Base-by-base conservation (phyloP, 345 rosid genomes). In the Populus nigra region DNA sequence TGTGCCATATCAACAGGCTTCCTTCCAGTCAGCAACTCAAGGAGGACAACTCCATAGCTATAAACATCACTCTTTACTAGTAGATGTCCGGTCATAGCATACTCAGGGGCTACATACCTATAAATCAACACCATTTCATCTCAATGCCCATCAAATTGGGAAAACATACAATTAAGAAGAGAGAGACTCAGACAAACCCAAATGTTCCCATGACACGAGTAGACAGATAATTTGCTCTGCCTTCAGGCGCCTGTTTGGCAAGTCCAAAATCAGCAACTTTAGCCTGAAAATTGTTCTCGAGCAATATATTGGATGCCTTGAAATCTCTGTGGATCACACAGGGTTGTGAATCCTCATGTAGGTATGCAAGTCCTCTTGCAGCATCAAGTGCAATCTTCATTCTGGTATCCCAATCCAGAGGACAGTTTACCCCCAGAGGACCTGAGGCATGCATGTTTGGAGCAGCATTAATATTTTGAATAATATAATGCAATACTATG, bases 341-440 rank as follows among this genome's bases (percentile, higher is more conserved):
- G 12, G 99, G 98, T 73, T 96, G 99, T 7, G 99, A 93, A 88
- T 96, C 99, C 89, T 96, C 98, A 43, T 96, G 99, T 57, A 96
- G 87, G 85, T 96, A 96, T 2, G 98, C 92, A 78, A 92, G 97
- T 76, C 98, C 99, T 88, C 98, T 91, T 23, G 99, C 99, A 74
- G 98, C 97, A 88, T 96, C 99, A 78, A 96, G 98, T 62, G 99
- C 99, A 79, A 96, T 93, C 88, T 93, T 96, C 98, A 96, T 96
- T 84, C 98, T 88, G 20, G 95, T 90, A 76, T 93, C 99, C 99
- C 99, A 96, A 75, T 92, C 94, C 81, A 96, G 82, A 78, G 96
- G 99, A 84, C 97, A 93, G 74, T 93, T 93, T 71, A 91, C 85
- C 78, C 99, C 98, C 38, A 91, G 82, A 69, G 93, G 95, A 83